phyloP scores from a whole-genome alignment of 2,329 filamentous ascomycete species.

The Sarocladiaceae sp. region DNA sequence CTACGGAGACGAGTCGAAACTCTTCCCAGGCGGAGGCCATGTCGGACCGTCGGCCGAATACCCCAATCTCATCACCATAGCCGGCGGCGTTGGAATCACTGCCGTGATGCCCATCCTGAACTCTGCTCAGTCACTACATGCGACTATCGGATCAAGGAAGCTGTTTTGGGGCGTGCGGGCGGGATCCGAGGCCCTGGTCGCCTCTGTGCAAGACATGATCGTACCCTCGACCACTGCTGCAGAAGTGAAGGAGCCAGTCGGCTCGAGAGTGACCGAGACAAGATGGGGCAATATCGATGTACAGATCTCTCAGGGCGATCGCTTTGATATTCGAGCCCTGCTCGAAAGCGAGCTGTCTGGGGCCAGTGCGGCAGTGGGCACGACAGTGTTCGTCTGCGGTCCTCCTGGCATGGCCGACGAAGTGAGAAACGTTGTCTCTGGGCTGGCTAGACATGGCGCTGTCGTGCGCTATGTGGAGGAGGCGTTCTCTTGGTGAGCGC shows the following conservation, averaged over 20 bases:
- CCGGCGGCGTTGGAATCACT: slow-evolving; percentile 23
- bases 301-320: slow-evolving; percentile 3
- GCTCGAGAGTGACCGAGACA: background rate
- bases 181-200: slow-evolving; percentile 9
- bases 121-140: slow-evolving; percentile 5
- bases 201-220: slow-evolving; percentile 4
- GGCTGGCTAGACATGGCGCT: slow-evolving; percentile 10
- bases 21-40: background rate
- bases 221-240: background rate
- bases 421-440: slow-evolving; percentile 12
- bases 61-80: slow-evolving; percentile 20
- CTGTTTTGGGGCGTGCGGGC: slow-evolving; percentile 13
- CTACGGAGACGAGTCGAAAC: slow-evolving; percentile 12
- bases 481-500: slow-evolving; percentile 9
- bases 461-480: slow-evolving; percentile 12
- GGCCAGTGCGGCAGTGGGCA: slow-evolving; percentile 6
- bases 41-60: slow-evolving; percentile 10
- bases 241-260: background rate
- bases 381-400: slow-evolving; percentile 12
- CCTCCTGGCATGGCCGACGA: slow-evolving; percentile 14
- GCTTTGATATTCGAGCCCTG: slow-evolving; percentile 1
- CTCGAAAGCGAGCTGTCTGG: slow-evolving; percentile 9
- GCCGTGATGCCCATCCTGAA: slow-evolving; percentile 15
- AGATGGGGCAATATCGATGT: slow-evolving; percentile 13
- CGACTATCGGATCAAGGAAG: slow-evolving; percentile 10